Conservation (phyloP, 1,284 basidiomycete genomes). For the Schizophyllum amplum region DNA sequence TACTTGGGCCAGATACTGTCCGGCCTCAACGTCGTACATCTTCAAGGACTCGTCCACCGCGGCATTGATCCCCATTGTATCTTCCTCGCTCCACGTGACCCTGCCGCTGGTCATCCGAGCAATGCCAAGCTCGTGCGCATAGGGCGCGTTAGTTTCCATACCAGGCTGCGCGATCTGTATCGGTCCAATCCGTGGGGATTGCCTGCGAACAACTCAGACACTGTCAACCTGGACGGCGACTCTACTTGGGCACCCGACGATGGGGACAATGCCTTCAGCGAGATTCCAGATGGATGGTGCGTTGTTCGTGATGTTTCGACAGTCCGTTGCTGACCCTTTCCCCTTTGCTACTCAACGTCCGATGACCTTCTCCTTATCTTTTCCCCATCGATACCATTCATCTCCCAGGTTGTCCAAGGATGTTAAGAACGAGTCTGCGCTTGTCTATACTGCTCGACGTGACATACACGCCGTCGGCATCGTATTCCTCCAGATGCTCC, state of each 20-base stretch:
- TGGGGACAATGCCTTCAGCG: slow-evolving; percentile 21
- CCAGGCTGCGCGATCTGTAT: slow-evolving; percentile 61
- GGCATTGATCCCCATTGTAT: slow-evolving; percentile 50
- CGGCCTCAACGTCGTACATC: slow-evolving; percentile 58
- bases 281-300: slow-evolving; percentile 57
- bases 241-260: background rate
- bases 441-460: slow-evolving; percentile 60
- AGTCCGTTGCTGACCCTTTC: background rate
- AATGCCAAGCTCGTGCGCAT: slow-evolving; percentile 59
- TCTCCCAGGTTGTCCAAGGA: slow-evolving; percentile 65
- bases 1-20: slow-evolving; percentile 64
- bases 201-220: background rate
- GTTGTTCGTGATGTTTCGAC: slow-evolving; percentile 6
- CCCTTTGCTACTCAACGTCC: background rate
- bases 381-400: background rate
- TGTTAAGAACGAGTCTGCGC: slow-evolving; percentile 54
- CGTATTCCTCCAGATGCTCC: slow-evolving; percentile 67
- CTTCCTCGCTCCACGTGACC: slow-evolving; percentile 43
- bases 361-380: background rate
- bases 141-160: slow-evolving; percentile 54
- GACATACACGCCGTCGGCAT: slow-evolving; percentile 74
- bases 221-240: background rate
- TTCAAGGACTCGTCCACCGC: slow-evolving; percentile 55
- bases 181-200: slow-evolving; percentile 61
- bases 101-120: slow-evolving; percentile 21